These are phyloP conservation scores for Phyllosticta citriasiana DNA, from an alignment of 2,329 filamentous ascomycete genomes.

Conservation along the genomic window DNA sequence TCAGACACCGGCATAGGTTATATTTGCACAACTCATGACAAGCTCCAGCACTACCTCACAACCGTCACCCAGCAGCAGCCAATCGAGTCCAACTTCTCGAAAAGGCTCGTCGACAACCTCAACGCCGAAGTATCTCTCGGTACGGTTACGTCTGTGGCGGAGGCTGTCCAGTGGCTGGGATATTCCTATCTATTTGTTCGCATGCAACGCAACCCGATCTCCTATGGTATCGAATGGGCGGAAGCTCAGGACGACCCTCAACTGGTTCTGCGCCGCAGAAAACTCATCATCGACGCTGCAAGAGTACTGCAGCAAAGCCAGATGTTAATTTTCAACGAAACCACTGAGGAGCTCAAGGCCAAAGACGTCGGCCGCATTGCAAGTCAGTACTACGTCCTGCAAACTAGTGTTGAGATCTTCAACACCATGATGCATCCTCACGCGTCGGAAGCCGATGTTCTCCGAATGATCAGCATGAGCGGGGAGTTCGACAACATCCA, in stretches of 20 bases:
- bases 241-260: slow-evolving; percentile 82
- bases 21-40: slow-evolving; percentile 95
- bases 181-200: slow-evolving; percentile 97
- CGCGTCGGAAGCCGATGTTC: slow-evolving; percentile 79
- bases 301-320: slow-evolving; percentile 81
- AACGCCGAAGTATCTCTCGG: slow-evolving; percentile 92
- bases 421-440: slow-evolving; percentile 85
- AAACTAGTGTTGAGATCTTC: slow-evolving; percentile 91
- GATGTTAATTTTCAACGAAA: slow-evolving; percentile 98
- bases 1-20: slow-evolving; percentile 97
- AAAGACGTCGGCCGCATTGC: slow-evolving; percentile 96
- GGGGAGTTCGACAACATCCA: slow-evolving; percentile 98
- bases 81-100: slow-evolving; percentile 93
- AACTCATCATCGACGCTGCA: slow-evolving; percentile 82
- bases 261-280: slow-evolving; percentile 73
- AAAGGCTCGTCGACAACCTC: slow-evolving; percentile 88
- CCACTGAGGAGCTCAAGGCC: slow-evolving; percentile 80
- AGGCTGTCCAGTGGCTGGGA: slow-evolving; percentile 94
- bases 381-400: slow-evolving; percentile 91
- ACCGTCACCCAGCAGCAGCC: slow-evolving; percentile 93
- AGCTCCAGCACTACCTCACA: slow-evolving; percentile 78
- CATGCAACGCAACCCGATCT: slow-evolving; percentile 84
- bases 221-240: slow-evolving; percentile 90
- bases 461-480: slow-evolving; percentile 96
- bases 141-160: slow-evolving; percentile 86